Base-by-base conservation (phyloP, 192 early-diverging fungal genomes). In the Haplosporangium gracile region DNA sequence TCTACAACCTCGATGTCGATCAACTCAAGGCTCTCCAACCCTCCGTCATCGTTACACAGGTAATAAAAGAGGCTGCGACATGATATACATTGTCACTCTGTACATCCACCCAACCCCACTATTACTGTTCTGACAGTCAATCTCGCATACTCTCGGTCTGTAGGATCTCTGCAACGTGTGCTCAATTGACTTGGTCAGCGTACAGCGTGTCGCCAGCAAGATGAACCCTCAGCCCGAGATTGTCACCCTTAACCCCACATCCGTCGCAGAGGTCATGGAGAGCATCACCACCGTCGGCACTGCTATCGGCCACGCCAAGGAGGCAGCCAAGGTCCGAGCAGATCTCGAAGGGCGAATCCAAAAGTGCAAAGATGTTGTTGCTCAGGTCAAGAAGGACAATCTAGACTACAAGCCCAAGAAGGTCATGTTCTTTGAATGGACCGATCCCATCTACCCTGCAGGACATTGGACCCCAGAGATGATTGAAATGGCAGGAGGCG, bases 381-480 rank as follows among this genome's bases (percentile, higher is more conserved):
- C 47, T 8, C 51, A 85, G 49, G 70, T 32, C 38, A 78, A 77
- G 26, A 68, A 51, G 16, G 43, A 60, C 0, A 80, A 43, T 10
- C 74, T 79, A 55, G 88, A 81, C 18, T 83, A 88, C 11, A 55
- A 72, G 26, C 72, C 83, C 53, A 83, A 80, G 36, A 81, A 55
- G 29, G 90, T 90, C 57, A 87, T 84, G 75, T 91, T 92, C 78
- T 80, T 89, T 77, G 91, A 92, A 43, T 92, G 91, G 91, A 81
- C 83, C 20, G 90, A 83, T 32, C 91, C 91, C 26, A 89, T 92
- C n/a, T 92, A 83, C 71, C 73, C 86, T 26, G 91, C 88, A 5
- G 91, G 91, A 22, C 91, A 92, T 49, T 92, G 91, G 91, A 92
- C 91, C 11, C 88, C 91, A 2, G 89, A 92, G 71, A 83, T 92